Evolutionary conservation across 2,329 filamentous ascomycete species (phyloP).

Genomic region (Dactylonectria estremocensis): DNA sequence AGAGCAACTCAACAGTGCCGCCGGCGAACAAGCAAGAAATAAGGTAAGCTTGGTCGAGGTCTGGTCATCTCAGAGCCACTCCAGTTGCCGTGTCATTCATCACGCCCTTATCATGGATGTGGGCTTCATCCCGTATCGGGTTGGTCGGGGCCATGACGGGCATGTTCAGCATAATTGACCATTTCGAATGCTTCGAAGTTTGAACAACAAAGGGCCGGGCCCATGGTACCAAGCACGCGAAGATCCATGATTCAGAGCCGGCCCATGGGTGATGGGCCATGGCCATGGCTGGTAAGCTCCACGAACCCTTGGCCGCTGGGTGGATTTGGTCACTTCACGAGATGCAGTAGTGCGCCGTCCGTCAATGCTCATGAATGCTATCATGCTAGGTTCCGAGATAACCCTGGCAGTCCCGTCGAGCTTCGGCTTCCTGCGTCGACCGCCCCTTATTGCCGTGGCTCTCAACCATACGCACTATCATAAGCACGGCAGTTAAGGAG

Average conservation of each 20-base stretch:
- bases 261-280: no score
- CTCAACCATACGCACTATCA: no score
- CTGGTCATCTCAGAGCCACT: neutral
- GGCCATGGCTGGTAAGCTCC: neutral
- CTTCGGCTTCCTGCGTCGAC: neutral
- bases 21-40: neutral
- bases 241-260: neutral
- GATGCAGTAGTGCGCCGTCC: neutral
- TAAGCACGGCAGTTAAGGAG: no score
- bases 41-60: neutral
- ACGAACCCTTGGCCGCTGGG: neutral
- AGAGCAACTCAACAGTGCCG: neutral
- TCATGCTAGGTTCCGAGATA: neutral
- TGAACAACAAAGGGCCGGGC: constrained; percentile 1
- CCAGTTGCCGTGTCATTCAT: neutral
- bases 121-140: neutral
- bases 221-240: neutral
- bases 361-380: neutral
- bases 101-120: neutral
- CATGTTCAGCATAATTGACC: constrained; percentile 6
- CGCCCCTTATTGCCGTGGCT: neutral
- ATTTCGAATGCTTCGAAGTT: neutral
- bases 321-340: neutral
- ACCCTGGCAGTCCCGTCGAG: neutral
- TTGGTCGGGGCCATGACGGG: constrained; percentile 1